Percentiles rank a stretch among this genome's conserved stretches.
phyloP scores from a whole-genome alignment of 257 asterid genomes.

The Schizonepeta tenuifolia region DNA sequence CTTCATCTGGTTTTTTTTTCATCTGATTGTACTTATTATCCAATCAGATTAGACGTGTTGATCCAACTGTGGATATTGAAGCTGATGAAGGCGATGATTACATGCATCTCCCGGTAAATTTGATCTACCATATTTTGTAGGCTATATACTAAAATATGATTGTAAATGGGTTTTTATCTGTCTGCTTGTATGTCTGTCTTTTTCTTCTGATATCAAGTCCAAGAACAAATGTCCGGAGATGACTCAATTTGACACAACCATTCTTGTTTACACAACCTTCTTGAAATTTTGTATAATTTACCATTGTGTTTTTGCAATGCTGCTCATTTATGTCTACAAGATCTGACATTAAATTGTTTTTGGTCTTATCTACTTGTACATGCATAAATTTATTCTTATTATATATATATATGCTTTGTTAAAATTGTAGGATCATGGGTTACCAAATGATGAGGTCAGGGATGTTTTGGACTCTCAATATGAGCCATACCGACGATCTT shows the following conservation, averaged over 20 bases:
- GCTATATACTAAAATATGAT: conserved; percentile 23
- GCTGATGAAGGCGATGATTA: conserved; percentile 97
- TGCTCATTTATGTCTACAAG: conserved; percentile 17
- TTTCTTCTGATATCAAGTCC: conserved; percentile 13
- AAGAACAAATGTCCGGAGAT: not conserved
- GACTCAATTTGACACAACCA: conserved; percentile 1
- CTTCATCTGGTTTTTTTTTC: conserved; percentile 28
- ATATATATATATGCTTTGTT: conserved; percentile 23
- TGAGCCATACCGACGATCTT: conserved; percentile 82
- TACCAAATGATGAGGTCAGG: conserved; percentile 60
- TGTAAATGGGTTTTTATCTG: conserved; percentile 22
- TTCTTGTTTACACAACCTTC: conserved; percentile 15
- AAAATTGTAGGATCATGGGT: conserved; percentile 81
- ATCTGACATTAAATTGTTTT: conserved; percentile 8
- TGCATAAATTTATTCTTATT: not conserved
- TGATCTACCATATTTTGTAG: conserved; percentile 30
- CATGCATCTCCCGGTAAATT: conserved; percentile 81
- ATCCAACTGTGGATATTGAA: conserved; percentile 93
- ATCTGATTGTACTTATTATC: conserved; percentile 27
- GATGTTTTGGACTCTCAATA: conserved; percentile 76
- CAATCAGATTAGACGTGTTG: conserved; percentile 87
- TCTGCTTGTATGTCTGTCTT: conserved; percentile 20
- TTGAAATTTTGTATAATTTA: not conserved
- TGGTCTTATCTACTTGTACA: conserved; percentile 21
- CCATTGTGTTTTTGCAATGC: conserved; percentile 10